Conservation (phyloP, 768 basidiomycete species). For the Leccinum ochraceum region DNA sequence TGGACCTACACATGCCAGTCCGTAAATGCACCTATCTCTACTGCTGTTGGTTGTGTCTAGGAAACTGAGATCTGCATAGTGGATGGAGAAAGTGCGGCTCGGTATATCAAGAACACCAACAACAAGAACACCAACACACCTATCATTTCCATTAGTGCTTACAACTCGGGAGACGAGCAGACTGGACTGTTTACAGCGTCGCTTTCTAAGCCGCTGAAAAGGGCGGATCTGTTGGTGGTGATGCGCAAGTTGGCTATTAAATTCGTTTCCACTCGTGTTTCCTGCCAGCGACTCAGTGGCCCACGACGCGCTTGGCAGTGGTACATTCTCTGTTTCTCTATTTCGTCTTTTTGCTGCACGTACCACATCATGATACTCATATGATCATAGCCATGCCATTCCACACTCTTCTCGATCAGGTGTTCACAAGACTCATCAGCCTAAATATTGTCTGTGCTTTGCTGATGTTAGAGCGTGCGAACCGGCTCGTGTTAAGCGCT, state of each 20-base stretch:
- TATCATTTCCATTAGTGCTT: slow-evolving; percentile 89
- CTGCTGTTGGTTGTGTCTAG: slow-evolving; percentile 3
- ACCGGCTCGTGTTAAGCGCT: neutral
- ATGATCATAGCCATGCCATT: slow-evolving; percentile 27
- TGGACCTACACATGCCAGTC: too few relatives aligned
- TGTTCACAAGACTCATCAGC: slow-evolving; percentile 32
- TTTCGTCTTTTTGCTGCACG: slow-evolving; percentile 34
- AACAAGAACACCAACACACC: slow-evolving; percentile 94
- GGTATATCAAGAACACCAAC: slow-evolving; percentile 96
- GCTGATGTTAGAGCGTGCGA: slow-evolving; percentile 30
- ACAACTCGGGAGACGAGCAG: slow-evolving; percentile 69
- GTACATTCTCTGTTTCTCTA: slow-evolving; percentile 28
- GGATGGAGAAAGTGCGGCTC: slow-evolving; percentile 94
- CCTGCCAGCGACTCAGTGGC: slow-evolving; percentile 16
- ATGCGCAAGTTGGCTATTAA: slow-evolving; percentile 76
- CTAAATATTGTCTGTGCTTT: slow-evolving; percentile 23
- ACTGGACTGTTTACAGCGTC: slow-evolving; percentile 78
- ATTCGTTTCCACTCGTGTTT: slow-evolving; percentile 43
- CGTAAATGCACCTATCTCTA: neutral
- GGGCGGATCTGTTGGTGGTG: slow-evolving; percentile 75
- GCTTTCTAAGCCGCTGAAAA: slow-evolving; percentile 87
- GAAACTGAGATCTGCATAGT: slow-evolving; percentile 44
- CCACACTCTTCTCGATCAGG: slow-evolving; percentile 27
- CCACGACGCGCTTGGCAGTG: slow-evolving; percentile 5
- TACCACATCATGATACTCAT: slow-evolving; percentile 29